Base-by-base conservation (phyloP, 2,329 filamentous ascomycete species). In the Microcera coccophila region DNA sequence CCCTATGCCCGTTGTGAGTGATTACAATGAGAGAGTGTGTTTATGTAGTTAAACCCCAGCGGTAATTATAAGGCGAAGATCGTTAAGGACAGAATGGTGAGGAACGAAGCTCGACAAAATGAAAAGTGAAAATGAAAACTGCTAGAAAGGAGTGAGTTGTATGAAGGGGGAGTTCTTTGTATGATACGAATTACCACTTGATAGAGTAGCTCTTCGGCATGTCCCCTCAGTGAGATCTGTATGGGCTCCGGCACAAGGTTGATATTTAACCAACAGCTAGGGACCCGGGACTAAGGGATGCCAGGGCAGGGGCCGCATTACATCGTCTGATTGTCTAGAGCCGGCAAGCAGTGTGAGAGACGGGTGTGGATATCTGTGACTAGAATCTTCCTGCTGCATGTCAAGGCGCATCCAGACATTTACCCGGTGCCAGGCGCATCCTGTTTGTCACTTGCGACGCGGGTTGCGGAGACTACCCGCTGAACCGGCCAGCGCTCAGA, bases 401-500 rank as follows among this genome's bases (percentile, higher is more conserved):
- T 55, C 57, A 51, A 51, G 55, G 47, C 44, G 52, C 53, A 58
- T 58, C n/a, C n/a, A 47, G 53, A 58, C 55, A 50, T 55, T 58
- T 53, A 43, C 46, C 47, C 53, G 48, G 48, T 41, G 46, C 46
- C 54, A 51, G 55, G 52, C 34, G 36, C 39, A 46, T 52, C 51
- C 45, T 53, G 51, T 39, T 47, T n/a, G n/a, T n/a, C n/a, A n/a
- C n/a, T 49, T 15, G 40, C 47, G 47, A 53, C 45, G 54, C 54
- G 43, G 48, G 53, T 42, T 59, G 47, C 54, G 51, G 57, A 58
- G 54, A 58, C 54, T 69, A 68, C 59, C 67, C 64, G 67, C 53
- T 52, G 52, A 45, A 45, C 47, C 46, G 38, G 45, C 48, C 47
- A 54, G 55, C 50, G 67, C 65, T 63, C 69, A 71, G 68, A 66